Evolutionary conservation across 1,284 basidiomycete species (phyloP).

Genomic region (Trichosporon sp.): DNA sequence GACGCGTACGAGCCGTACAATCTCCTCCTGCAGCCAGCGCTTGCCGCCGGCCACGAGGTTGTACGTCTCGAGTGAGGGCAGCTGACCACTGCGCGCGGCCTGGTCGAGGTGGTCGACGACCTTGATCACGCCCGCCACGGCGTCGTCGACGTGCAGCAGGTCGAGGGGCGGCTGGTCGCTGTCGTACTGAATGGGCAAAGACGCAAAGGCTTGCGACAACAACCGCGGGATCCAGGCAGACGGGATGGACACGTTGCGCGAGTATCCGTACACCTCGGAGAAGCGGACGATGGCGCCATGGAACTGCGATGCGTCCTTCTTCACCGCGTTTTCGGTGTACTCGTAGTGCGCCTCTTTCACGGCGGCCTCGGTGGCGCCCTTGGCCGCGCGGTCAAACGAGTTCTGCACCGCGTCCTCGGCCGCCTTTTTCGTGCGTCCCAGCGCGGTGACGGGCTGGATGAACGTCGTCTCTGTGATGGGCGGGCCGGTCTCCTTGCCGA

Average conservation of each 20-base stretch:
- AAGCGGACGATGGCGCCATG: conserved; percentile 45
- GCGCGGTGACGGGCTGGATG: conserved; percentile 34
- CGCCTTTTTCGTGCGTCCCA: conserved; percentile 48
- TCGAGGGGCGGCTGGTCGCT: conserved; percentile 43
- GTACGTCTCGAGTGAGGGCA: conserved; percentile 31
- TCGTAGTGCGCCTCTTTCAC: background rate
- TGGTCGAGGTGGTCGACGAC: conserved; percentile 28
- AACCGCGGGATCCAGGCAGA: conserved; percentile 48
- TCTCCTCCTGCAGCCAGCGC: conserved; percentile 38
- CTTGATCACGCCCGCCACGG: conserved; percentile 39
- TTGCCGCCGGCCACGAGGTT: conserved; percentile 53
- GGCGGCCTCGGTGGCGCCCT: background rate
- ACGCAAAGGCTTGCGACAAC: conserved; percentile 47
- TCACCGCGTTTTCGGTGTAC: conserved; percentile 8
- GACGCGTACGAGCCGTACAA: conserved; percentile 46
- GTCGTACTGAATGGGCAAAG: conserved; percentile 50
- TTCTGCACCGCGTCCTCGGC: conserved; percentile 41
- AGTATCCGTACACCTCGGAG: conserved; percentile 52
- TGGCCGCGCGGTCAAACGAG: conserved; percentile 20
- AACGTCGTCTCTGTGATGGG: conserved; percentile 33
- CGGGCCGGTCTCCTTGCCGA: conserved; percentile 30
- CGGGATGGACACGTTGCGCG: conserved; percentile 37
- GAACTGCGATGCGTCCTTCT: background rate
- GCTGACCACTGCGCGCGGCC: conserved; percentile 10
- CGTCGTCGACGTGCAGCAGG: conserved; percentile 51